Conservation (phyloP, 768 basidiomycete species). For the Paxillus rubicundulus region DNA sequence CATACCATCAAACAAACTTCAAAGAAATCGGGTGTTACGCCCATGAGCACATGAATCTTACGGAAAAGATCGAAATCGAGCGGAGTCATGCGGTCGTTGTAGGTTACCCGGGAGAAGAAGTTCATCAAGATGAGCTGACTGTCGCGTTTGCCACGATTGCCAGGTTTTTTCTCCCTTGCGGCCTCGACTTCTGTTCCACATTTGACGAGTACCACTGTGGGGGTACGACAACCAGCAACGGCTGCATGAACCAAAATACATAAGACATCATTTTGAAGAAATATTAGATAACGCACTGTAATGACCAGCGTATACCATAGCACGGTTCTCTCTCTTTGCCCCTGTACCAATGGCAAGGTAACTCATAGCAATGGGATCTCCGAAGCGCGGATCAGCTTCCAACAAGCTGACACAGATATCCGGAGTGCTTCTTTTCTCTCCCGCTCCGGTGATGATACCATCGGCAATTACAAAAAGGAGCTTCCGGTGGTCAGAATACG, state of each 20-base stretch:
- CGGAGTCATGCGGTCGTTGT: slow-evolving; percentile 98
- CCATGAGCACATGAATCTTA: slow-evolving; percentile 94
- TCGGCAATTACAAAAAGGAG: slow-evolving; percentile 93
- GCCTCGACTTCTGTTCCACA: slow-evolving; percentile 91
- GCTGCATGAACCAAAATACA: slow-evolving; percentile 38
- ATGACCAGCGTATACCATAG: slow-evolving; percentile 99
- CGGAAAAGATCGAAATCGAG: slow-evolving; percentile 98
- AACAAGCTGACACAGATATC: slow-evolving; percentile 92
- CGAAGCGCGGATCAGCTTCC: slow-evolving; percentile 93
- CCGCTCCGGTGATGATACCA: slow-evolving; percentile 97
- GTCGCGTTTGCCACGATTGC: slow-evolving; percentile 98
- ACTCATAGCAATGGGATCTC: slow-evolving; percentile 92
- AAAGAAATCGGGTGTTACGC: slow-evolving; percentile 98
- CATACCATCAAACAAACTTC: slow-evolving; percentile 94
- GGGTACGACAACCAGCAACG: slow-evolving; percentile 86
- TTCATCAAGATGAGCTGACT: slow-evolving; percentile 99
- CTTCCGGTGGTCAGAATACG: slow-evolving; percentile 90
- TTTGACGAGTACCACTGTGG: slow-evolving; percentile 92
- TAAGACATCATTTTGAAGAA: background rate
- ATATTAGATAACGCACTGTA: slow-evolving; percentile 65
- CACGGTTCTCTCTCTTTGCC: slow-evolving; percentile 85
- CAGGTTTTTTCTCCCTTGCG: slow-evolving; percentile 83
- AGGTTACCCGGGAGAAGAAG: slow-evolving; percentile 98
- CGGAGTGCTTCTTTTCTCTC: slow-evolving; percentile 93
- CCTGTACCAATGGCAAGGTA: slow-evolving; percentile 91